Evolutionary conservation across 1,284 basidiomycete genomes (phyloP).

Genomic region (Pterulicium gracile): DNA sequence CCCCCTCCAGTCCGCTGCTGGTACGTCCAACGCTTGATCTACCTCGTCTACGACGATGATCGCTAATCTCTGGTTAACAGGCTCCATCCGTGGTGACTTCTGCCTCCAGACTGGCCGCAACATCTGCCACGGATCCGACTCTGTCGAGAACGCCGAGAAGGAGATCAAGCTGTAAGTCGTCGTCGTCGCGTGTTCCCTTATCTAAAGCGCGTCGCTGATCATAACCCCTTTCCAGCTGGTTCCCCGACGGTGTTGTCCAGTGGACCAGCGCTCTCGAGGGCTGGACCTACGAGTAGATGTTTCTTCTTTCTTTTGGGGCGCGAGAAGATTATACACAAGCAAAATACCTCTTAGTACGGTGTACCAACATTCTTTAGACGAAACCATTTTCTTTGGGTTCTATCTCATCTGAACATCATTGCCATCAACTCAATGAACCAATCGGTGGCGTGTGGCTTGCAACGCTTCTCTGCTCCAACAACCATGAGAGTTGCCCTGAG

Average conservation of each 20-base stretch:
- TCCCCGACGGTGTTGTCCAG: slow-evolving; percentile 75
- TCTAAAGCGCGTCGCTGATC: neutral
- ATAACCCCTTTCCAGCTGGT: slow-evolving; percentile 45
- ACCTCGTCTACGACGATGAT: slow-evolving; percentile 9
- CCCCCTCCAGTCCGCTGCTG: slow-evolving; percentile 83
- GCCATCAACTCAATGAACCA: no score
- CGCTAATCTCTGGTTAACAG: slow-evolving; percentile 24
- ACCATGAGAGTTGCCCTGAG: no score
- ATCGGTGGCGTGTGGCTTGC: no score
- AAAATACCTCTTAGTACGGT: no score
- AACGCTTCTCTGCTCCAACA: no score
- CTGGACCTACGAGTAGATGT: slow-evolving; percentile 81
- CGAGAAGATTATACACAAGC: no score
- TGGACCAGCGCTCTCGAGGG: slow-evolving; percentile 58
- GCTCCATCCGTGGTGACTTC: slow-evolving; percentile 89
- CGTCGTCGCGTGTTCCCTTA: slow-evolving; percentile 10
- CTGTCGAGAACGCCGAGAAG: slow-evolving; percentile 84
- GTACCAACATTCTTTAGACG: no score
- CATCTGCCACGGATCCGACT: slow-evolving; percentile 92
- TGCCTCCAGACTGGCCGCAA: slow-evolving; percentile 89
- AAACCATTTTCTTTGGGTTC: no score
- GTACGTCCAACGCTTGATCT: slow-evolving; percentile 28
- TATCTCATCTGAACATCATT: no score
- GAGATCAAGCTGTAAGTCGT: slow-evolving; percentile 77
- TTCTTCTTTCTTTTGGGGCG: no score